Conservation (phyloP, 2,329 filamentous ascomycete genomes). For the Canariomyces notabilis region DNA sequence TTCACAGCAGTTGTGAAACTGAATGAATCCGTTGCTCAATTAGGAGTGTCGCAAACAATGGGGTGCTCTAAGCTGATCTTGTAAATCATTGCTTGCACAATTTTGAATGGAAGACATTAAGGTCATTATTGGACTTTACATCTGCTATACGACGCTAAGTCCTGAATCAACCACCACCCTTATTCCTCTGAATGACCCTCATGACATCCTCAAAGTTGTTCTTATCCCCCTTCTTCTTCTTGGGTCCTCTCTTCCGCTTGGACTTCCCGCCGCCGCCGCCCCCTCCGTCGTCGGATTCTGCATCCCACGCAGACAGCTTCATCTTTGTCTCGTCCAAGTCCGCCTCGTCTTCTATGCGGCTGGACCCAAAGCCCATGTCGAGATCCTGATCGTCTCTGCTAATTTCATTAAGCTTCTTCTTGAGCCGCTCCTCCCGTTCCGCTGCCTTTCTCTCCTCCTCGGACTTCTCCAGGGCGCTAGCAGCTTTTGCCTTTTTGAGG, state of each 20-base stretch:
- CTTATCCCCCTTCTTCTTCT: conserved; percentile 72
- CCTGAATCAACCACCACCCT: conserved; percentile 29
- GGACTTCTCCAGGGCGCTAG: conserved; percentile 45
- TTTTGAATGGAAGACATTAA: not conserved
- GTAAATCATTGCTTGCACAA: not conserved
- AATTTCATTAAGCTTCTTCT: conserved; percentile 66
- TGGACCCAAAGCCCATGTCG: conserved; percentile 90
- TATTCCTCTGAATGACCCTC: conserved; percentile 64
- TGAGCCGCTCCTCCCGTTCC: conserved; percentile 60
- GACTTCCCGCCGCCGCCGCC: conserved; percentile 41
- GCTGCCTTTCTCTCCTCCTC: conserved; percentile 39
- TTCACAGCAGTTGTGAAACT: not conserved
- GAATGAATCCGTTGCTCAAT: not conserved
- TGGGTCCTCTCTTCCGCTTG: conserved; percentile 64
- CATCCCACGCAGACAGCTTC: conserved; percentile 62
- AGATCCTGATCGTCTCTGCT: conserved; percentile 85
- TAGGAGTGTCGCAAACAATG: not conserved
- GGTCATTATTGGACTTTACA: not conserved
- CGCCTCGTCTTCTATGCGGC: conserved; percentile 80
- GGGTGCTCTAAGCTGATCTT: not conserved
- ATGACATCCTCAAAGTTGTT: conserved; percentile 79
- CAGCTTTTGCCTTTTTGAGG: conserved; percentile 73
- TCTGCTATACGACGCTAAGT: not conserved
- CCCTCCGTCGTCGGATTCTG: conserved; percentile 40
- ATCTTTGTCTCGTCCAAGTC: conserved; percentile 66